Percentiles rank a stretch among this genome's conserved stretches.
phyloP scores from a whole-genome alignment of 768 basidiomycete species.

The Phlebiopsis gigantea region DNA sequence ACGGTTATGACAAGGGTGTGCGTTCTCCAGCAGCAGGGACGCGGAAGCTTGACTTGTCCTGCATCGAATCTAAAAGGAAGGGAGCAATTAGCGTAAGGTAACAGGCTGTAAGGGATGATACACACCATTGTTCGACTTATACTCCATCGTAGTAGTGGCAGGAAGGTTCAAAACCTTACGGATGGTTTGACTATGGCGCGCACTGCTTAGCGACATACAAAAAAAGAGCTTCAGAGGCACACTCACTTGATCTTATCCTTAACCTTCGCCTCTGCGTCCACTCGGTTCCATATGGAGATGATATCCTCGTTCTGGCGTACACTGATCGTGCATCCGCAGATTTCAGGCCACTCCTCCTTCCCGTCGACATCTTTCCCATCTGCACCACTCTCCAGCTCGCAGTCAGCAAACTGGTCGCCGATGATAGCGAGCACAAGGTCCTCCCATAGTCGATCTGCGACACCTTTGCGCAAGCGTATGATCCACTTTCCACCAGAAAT shows the following conservation, averaged over 20 bases:
- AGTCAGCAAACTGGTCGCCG: constrained; percentile 85
- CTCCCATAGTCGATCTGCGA: constrained; percentile 90
- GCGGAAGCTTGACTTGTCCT: constrained; percentile 83
- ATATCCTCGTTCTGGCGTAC: constrained; percentile 94
- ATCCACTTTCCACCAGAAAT: constrained; percentile 92
- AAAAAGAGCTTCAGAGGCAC: neutral
- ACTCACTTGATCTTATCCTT: constrained; percentile 75
- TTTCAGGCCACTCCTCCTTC: constrained; percentile 63
- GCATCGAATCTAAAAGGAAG: constrained; percentile 65
- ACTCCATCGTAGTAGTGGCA: constrained; percentile 80
- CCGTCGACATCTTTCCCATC: constrained; percentile 35
- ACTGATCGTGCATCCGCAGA: constrained; percentile 93
- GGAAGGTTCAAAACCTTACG: constrained; percentile 73
- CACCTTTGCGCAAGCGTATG: constrained; percentile 84
- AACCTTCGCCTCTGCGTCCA: constrained; percentile 69
- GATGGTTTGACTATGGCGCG: constrained; percentile 64
- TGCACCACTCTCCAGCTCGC: constrained; percentile 38
- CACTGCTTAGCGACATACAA: neutral
- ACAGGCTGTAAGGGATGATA: neutral
- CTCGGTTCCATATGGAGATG: constrained; percentile 86
- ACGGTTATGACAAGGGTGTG: constrained; percentile 26
- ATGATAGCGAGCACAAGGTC: constrained; percentile 81
- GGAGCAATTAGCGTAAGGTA: neutral
- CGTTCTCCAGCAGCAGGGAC: constrained; percentile 23
- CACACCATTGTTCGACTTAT: constrained; percentile 88